phyloP scores from a whole-genome alignment of 108 stramenopile species.

The Skeletonema potamos region DNA sequence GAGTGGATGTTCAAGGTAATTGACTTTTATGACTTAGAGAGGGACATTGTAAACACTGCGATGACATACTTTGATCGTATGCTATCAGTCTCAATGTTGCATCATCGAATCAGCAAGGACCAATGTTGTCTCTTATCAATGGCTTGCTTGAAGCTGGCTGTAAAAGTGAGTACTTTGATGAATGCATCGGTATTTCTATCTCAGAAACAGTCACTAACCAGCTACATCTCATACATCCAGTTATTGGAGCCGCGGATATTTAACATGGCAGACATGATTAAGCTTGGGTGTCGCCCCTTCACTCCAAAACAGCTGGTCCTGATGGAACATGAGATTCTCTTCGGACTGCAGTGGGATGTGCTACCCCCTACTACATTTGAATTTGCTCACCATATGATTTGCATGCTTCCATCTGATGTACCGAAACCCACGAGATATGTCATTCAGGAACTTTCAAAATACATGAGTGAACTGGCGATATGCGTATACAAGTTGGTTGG shows the following conservation, averaged over 20 bases:
- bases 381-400: constrained; percentile 36
- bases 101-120: constrained; percentile 21
- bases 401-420: constrained; percentile 31
- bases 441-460: constrained; percentile 38
- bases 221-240: neutral
- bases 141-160: constrained; percentile 33
- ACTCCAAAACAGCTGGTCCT: constrained; percentile 15
- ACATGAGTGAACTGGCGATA: constrained; percentile 40
- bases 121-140: constrained; percentile 27
- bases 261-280: constrained; percentile 41
- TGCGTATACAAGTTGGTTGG: constrained; percentile 39
- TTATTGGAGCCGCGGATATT: constrained; percentile 38
- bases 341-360: constrained; percentile 29
- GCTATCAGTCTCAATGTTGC: constrained; percentile 27
- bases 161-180: constrained; percentile 4
- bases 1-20: constrained; percentile 52
- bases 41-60: constrained; percentile 25
- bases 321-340: constrained; percentile 33
- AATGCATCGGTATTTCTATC: neutral
- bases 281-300: constrained; percentile 13
- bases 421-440: constrained; percentile 21
- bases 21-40: constrained; percentile 37
- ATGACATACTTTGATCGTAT: constrained; percentile 42
- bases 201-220: neutral
- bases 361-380: constrained; percentile 31